Percentiles rank a stretch among this genome's conserved stretches.
phyloP scores from a whole-genome alignment of 2,329 filamentous ascomycete species.

The Microcyclospora tardicrescens region DNA sequence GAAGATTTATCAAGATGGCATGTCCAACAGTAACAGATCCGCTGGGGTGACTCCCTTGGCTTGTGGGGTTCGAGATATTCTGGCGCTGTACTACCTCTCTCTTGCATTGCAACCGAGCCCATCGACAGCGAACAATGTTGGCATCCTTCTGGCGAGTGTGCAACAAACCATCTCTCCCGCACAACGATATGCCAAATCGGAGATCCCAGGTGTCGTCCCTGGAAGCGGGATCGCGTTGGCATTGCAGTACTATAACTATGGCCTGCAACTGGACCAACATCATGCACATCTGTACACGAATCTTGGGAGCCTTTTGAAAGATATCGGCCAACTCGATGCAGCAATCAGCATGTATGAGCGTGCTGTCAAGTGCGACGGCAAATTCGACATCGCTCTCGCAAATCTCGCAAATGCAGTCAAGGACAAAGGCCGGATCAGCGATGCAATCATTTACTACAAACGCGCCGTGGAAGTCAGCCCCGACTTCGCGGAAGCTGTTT shows the following conservation, averaged over 20 bases:
- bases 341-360: conserved; percentile 97
- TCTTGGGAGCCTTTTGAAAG: conserved; percentile 84
- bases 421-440: conserved; percentile 80
- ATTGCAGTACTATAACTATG: conserved; percentile 90
- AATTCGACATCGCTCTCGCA: conserved; percentile 90
- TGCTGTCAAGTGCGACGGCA: conserved; percentile 81
- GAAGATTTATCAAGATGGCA: conserved; percentile 94
- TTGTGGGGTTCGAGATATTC: conserved; percentile 76
- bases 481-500: conserved; percentile 92
- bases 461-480: conserved; percentile 85
- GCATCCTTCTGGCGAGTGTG: conserved; percentile 88
- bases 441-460: conserved; percentile 85
- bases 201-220: conserved; percentile 64
- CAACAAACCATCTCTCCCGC: conserved; percentile 49
- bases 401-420: conserved; percentile 97
- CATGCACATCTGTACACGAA: conserved; percentile 98
- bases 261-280: conserved; percentile 68
- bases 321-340: conserved; percentile 81
- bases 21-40: conserved; percentile 55
- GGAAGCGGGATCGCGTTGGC: conserved; percentile 82
- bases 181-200: conserved; percentile 17
- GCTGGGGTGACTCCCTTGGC: conserved; percentile 29
- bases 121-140: conserved; percentile 95
- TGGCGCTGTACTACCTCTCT: conserved; percentile 90
- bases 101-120: conserved; percentile 89